A percentile compares a stretch with the other conserved stretches of the same genome.
Evolutionary conservation across 345 rosid species (phyloP).

Genomic region (Moricandia moricandioides): DNA sequence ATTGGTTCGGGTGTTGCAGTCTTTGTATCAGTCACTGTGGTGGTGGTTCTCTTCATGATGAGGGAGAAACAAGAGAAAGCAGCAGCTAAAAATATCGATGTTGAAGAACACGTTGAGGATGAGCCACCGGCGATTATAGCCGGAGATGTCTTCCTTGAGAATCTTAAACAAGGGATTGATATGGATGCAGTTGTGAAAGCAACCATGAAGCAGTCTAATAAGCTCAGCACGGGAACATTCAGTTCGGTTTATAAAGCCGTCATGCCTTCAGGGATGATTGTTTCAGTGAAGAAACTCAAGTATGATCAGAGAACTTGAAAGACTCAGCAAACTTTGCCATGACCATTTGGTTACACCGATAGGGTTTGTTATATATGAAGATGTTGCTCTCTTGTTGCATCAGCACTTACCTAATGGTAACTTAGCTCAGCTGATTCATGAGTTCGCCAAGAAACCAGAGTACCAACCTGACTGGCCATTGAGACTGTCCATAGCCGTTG

Average conservation of each 20-base stretch:
- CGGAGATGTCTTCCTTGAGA: constrained; percentile 78
- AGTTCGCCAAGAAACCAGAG: constrained; percentile 57
- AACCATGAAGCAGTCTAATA: constrained; percentile 79
- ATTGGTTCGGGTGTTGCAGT: constrained; percentile 92
- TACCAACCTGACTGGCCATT: constrained; percentile 86
- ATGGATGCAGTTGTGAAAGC: constrained; percentile 82
- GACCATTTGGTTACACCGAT: constrained; percentile 76
- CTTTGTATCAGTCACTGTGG: constrained; percentile 73
- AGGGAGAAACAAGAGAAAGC: constrained; percentile 94
- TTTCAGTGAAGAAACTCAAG: constrained; percentile 78
- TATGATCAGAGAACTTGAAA: constrained; percentile 94
- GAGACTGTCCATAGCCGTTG: constrained; percentile 78
- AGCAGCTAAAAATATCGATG: constrained; percentile 46
- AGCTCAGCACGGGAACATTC: constrained; percentile 81
- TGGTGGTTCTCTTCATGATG: constrained; percentile 87
- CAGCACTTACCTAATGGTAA: constrained; percentile 77
- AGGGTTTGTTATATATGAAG: constrained; percentile 88
- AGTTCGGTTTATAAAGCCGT: constrained; percentile 82
- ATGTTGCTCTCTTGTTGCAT: constrained; percentile 89
- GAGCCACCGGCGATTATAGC: constrained; percentile 66
- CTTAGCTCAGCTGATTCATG: constrained; percentile 76
- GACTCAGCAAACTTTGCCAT: constrained; percentile 86
- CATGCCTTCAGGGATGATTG: constrained; percentile 91
- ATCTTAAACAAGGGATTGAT: constrained; percentile 86
- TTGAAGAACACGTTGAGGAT: constrained; percentile 46